Base-by-base conservation (phyloP, 768 basidiomycete genomes). In the Stropharia rugosoannulata region DNA sequence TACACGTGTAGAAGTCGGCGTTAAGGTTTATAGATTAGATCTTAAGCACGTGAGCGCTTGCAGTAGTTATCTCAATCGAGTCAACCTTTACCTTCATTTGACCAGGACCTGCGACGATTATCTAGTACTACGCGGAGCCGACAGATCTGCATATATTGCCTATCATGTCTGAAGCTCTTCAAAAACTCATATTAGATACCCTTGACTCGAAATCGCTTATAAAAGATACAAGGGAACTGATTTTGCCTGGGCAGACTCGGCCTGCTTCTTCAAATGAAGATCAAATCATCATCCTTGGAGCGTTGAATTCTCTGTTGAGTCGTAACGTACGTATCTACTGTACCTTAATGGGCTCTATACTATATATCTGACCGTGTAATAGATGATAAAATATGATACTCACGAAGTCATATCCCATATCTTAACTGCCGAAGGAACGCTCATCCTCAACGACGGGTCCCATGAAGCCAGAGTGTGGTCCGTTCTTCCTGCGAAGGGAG, bases 391-490 rank as follows among this genome's bases (percentile, higher is more conserved):
- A 51, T 93, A 90, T 61, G 85, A 87, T 53, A 83, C 85, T 8
- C 86, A 93, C 64, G 93, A 95, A 68, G 78, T 84, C 4, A 74
- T 84, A 5, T 80, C 84, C 11, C 86, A 95, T 76, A 76, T 75
- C 6, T 81, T 93, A 41, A 94, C 93, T 12, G 70, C 83, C 1
- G 97, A 99, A 76, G 97, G 97, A 18, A 66, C 75, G 18, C 84
- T 87, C 63, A 90, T 98, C 61, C 84, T 85, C 19, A 70, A 79
- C 39, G 73, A 87, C 39, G 97, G 97, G 37, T 98, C 95, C 12
- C 95, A 98, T 70, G 97, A 99, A 76, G 93, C 89, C 45, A 86
- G 92, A 55, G 93, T 98, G 35, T 99, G 96, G 96, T 76, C 80
- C 46, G 92, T 84, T 18, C 77, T 96, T 4, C 90, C 92, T 6